Evolutionary conservation across 306 rosid genomes (phyloP).

Genomic region (Cicer judaicum): DNA sequence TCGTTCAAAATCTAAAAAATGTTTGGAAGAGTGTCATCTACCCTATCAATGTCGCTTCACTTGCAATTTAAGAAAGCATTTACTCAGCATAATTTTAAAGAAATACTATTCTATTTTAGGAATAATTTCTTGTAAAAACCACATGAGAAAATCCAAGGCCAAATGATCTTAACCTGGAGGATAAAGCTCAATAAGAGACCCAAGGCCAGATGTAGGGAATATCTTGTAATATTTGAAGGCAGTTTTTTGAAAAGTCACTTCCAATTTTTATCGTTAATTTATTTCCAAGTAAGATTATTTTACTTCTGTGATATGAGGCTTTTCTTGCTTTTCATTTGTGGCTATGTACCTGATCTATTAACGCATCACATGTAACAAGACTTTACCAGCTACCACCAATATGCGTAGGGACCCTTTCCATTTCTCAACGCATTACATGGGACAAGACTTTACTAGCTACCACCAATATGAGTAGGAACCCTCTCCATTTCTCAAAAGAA

Average conservation of each 20-base stretch:
- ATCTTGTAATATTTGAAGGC: background rate
- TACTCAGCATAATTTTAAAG: constrained; percentile 3
- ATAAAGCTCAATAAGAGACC: constrained; percentile 17
- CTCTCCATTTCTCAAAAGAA: too few species aligned
- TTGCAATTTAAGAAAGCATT: constrained; percentile 42
- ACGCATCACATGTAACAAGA: background rate
- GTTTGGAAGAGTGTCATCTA: constrained; percentile 13
- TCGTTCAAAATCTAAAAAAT: background rate
- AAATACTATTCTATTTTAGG: background rate
- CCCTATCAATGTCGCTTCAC: constrained; percentile 39
- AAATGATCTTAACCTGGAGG: background rate
- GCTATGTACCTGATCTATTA: background rate
- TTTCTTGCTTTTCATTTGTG: background rate
- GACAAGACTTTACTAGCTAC: background rate
- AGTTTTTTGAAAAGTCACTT: background rate
- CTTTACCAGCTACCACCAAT: background rate
- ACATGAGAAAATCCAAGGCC: too few species aligned
- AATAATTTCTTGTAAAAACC: background rate
- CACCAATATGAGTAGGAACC: too few species aligned
- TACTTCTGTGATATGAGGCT: background rate
- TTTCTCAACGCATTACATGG: background rate
- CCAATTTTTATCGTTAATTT: background rate
- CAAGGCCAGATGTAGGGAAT: background rate
- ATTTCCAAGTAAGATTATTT: background rate
- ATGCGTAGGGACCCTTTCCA: too few species aligned